Percentiles rank a stretch among this genome's conserved stretches.
Conservation (phyloP, 805 yeast genomes). For the Ogataea philodendri region DNA sequence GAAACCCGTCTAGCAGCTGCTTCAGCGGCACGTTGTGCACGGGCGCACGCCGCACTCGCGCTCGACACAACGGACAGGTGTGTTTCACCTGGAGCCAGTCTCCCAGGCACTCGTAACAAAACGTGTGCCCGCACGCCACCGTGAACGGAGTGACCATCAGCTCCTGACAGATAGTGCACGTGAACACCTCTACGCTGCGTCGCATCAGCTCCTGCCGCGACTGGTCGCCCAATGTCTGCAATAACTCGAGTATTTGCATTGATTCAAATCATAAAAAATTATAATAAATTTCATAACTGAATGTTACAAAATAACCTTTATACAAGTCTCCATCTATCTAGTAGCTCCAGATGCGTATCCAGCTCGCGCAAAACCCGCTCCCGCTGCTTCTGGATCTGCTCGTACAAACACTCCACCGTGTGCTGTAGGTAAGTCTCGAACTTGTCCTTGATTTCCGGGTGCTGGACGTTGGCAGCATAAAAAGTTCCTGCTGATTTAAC, state of each 20-base stretch:
- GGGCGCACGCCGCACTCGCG: conserved; percentile 48
- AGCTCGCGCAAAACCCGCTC: conserved; percentile 1
- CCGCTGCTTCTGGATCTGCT: neutral
- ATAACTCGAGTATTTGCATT: conserved; percentile 9
- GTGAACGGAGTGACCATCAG: conserved; percentile 61
- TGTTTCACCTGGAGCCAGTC: conserved; percentile 58
- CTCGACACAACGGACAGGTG: conserved; percentile 71
- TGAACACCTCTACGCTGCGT: conserved; percentile 31
- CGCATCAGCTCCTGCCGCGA: conserved; percentile 22
- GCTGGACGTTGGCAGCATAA: neutral
- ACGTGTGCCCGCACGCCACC: conserved; percentile 69
- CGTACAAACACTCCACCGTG: conserved; percentile 1
- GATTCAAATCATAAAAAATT: conserved; percentile 6
- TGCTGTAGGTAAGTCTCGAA: conserved; percentile 2
- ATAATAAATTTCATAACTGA: neutral
- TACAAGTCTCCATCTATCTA: conserved; percentile 12
- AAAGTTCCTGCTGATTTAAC: conserved; percentile 1
- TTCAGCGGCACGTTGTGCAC: conserved; percentile 51
- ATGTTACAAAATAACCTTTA: conserved; percentile 10
- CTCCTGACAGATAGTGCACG: conserved; percentile 70
- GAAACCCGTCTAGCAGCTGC: conserved; percentile 41
- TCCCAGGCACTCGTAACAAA: conserved; percentile 64
- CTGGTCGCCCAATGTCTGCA: conserved; percentile 9
- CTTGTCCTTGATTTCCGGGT: neutral
- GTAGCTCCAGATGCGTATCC: conserved; percentile 2